Conservation (phyloP, 192 early-diverging fungal genomes). For the Umbelopsis sp. region DNA sequence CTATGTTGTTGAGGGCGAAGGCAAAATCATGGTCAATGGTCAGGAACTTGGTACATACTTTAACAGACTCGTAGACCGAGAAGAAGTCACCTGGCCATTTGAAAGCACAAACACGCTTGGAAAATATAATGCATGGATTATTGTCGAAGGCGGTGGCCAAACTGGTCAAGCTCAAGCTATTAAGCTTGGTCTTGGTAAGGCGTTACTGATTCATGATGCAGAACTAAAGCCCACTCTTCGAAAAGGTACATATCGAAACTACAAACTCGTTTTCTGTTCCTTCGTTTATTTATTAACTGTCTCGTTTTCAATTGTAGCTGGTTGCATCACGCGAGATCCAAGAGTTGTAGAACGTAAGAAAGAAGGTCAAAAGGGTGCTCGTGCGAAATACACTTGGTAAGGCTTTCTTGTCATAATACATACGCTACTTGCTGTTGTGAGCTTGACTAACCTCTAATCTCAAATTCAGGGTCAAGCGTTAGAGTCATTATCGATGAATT, state of each 20-base stretch:
- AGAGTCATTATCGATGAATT: background rate
- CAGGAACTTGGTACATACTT: constrained; percentile 76
- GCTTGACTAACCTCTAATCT: background rate
- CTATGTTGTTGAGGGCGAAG: constrained; percentile 73
- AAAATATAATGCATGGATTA: constrained; percentile 83
- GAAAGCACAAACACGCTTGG: constrained; percentile 65
- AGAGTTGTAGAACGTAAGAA: constrained; percentile 94
- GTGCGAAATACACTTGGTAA: constrained; percentile 87
- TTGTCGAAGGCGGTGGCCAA: constrained; percentile 79
- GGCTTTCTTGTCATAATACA: background rate
- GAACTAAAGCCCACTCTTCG: constrained; percentile 57
- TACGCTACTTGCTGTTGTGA: no score
- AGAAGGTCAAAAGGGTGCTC: constrained; percentile 92
- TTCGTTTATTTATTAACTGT: background rate
- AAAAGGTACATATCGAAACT: constrained; percentile 40
- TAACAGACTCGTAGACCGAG: constrained; percentile 61
- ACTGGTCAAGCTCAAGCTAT: constrained; percentile 89
- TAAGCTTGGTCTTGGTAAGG: constrained; percentile 78
- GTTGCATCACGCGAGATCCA: constrained; percentile 63
- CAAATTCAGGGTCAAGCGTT: constrained; percentile 12
- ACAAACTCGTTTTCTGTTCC: constrained; percentile 2
- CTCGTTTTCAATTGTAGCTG: constrained; percentile 42
- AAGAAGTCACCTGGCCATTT: constrained; percentile 76
- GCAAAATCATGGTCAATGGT: constrained; percentile 81
- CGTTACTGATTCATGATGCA: constrained; percentile 67